Conservation (phyloP, 1,284 basidiomycete species). For the Vanrija sp. region DNA sequence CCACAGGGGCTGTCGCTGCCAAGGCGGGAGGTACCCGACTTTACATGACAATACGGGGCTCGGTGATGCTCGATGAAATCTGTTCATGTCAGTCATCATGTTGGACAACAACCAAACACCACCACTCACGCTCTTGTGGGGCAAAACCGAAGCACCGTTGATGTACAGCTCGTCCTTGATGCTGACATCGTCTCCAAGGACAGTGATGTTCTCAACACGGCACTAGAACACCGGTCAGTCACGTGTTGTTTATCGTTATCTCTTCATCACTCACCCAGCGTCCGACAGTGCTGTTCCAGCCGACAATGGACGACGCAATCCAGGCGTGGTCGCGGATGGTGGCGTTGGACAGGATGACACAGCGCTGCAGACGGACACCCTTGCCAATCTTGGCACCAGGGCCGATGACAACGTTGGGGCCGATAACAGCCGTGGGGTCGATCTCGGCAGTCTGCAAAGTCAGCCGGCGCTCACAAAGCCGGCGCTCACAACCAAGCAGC, state of each 20-base stretch:
- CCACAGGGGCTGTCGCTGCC: no score
- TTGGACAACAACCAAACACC: neutral
- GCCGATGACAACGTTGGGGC: slow-evolving; percentile 56
- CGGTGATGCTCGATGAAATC: slow-evolving; percentile 51
- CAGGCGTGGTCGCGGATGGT: slow-evolving; percentile 54
- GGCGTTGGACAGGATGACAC: slow-evolving; percentile 53
- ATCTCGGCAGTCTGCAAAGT: slow-evolving; percentile 49
- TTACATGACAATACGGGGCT: slow-evolving; percentile 51
- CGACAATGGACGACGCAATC: slow-evolving; percentile 54
- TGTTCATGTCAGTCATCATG: slow-evolving; percentile 11
- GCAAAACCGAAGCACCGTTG: slow-evolving; percentile 54
- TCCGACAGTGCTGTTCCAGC: slow-evolving; percentile 55
- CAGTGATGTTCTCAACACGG: slow-evolving; percentile 53
- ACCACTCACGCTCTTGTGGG: slow-evolving; percentile 52
- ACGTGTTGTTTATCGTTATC: no score
- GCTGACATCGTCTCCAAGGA: slow-evolving; percentile 55
- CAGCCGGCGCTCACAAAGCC: neutral
- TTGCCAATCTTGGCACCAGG: slow-evolving; percentile 53
- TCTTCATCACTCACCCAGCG: slow-evolving; percentile 47
- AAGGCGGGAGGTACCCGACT: neutral
- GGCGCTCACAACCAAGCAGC: slow-evolving; percentile 3
- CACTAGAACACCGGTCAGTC: slow-evolving; percentile 26
- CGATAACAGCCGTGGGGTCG: slow-evolving; percentile 53
- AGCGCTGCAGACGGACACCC: slow-evolving; percentile 54
- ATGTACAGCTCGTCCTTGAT: slow-evolving; percentile 56